Conservation (phyloP, 2,329 filamentous ascomycete species). For the Arthrinium puccinioides region DNA sequence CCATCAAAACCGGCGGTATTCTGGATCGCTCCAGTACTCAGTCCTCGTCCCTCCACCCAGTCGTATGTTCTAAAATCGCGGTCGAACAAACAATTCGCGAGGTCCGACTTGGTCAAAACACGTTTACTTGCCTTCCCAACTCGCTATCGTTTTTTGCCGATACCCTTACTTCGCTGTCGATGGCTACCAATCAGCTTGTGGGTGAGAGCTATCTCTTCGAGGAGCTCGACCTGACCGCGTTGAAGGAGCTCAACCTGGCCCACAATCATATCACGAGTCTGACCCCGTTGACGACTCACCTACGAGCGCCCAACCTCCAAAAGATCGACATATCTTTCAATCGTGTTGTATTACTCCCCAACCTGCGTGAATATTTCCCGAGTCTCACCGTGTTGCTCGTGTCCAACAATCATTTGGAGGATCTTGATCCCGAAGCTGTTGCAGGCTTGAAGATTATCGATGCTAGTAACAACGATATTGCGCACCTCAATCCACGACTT, state of each 20-base stretch:
- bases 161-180: constrained; percentile 62
- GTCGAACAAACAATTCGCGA: constrained; percentile 43
- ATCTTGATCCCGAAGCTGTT: constrained; percentile 66
- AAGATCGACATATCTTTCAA: constrained; percentile 80
- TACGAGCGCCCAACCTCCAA: constrained; percentile 68
- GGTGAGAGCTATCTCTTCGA: constrained; percentile 59
- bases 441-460: constrained; percentile 70
- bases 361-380: constrained; percentile 61
- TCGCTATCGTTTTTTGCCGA: constrained; percentile 65
- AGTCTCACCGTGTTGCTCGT: constrained; percentile 63
- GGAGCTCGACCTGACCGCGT: constrained; percentile 60
- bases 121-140: constrained; percentile 61
- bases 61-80: constrained; percentile 48
- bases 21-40: constrained; percentile 65
- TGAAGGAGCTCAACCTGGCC: constrained; percentile 71
- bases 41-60: constrained; percentile 51
- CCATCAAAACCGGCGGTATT: constrained; percentile 51
- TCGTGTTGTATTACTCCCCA: constrained; percentile 64
- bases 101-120: constrained; percentile 71
- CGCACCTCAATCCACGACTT: constrained; percentile 70
- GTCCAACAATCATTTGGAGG: constrained; percentile 71
- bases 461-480: constrained; percentile 78
- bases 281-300: constrained; percentile 53
- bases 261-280: constrained; percentile 69
- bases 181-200: constrained; percentile 68